Evolutionary conservation across 2,329 filamentous ascomycete genomes (phyloP), one percentile per base, ranked within the genome.

Genomic region (Paecilomyces sp.): DNA sequence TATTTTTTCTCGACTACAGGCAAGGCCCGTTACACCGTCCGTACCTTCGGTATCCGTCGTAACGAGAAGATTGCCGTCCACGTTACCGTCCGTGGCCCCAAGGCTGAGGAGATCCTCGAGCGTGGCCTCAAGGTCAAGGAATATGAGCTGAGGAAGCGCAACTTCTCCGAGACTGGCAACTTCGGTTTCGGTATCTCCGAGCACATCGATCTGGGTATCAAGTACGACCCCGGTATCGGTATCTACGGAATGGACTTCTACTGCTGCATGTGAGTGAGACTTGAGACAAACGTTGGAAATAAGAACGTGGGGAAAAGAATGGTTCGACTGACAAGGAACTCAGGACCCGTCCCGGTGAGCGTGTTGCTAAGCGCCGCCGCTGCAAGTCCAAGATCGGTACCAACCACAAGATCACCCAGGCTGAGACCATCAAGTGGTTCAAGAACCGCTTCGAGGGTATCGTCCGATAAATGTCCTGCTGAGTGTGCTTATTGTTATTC

Each of bases 171-270:
- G 88, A 97, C 93, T 70, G 94, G 94, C 80, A 96, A 97, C 90
- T 99, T 99, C 80, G 94, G 94, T 73, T 99, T 99, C 87, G 94
- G 94, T 85, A 99, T 99, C 86, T 92, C 86, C 84, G 94, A 99
- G 85, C 94, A 99, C 90, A 99, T 99, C 83, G 94, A 99, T 87
- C 87, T 99, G 76, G 94, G 94, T 77, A 99, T 99, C 91, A 99
- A 99, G 89, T 97, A 97, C 85, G 92, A 97, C 84, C 92, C 92
- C 68, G 89, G 86, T 67, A 97, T 97, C 73, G 92, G 92, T 88
- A 97, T 97, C 81, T 97, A 96, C 86, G 92, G 94, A 80, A 99
- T 99, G 94, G 94, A 99, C 85, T 99, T 99, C 85, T 99, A 97
- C 90, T 92, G 89, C 90, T 97, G 93, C 91, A 99, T 99, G 94